These are phyloP conservation scores for Cyathus striatus DNA, from an alignment of 768 basidiomycete genomes.

Conservation along the genomic window DNA sequence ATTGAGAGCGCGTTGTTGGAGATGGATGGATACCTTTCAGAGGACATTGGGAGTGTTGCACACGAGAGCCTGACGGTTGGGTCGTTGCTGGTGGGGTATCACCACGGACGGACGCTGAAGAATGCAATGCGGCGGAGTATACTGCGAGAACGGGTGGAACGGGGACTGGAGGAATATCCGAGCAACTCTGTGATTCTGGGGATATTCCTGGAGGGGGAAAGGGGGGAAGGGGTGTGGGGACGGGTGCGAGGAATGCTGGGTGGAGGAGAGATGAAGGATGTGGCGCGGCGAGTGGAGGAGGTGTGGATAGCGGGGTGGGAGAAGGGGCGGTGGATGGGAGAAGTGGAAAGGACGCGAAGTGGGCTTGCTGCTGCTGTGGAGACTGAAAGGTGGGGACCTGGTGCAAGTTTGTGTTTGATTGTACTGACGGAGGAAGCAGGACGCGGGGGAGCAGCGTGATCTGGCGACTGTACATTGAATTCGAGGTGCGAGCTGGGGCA, in stretches of 20 bases:
- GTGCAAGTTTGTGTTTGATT: not conserved
- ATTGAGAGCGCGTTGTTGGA: constrained; percentile 32
- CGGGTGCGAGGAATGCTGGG: constrained; percentile 54
- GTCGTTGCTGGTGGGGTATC: constrained; percentile 56
- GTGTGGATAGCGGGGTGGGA: constrained; percentile 84
- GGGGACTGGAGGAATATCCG: constrained; percentile 54
- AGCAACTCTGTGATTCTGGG: constrained; percentile 70
- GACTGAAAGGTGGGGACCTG: constrained; percentile 50
- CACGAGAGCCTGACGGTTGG: constrained; percentile 58
- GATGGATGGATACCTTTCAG: constrained; percentile 30
- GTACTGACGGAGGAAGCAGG: constrained; percentile 28
- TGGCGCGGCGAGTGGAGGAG: constrained; percentile 57
- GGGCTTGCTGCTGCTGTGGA: constrained; percentile 60
- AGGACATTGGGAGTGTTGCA: constrained; percentile 16
- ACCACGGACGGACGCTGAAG: constrained; percentile 47
- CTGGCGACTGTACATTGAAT: constrained; percentile 73
- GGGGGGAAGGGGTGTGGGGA: constrained; percentile 77
- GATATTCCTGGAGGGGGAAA: constrained; percentile 72
- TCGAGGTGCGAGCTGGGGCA: constrained; percentile 65
- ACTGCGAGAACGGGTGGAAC: constrained; percentile 51
- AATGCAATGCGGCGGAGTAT: constrained; percentile 53
- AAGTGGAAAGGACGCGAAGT: constrained; percentile 65
- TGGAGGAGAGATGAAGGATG: constrained; percentile 46
- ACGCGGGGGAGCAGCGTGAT: constrained; percentile 60
- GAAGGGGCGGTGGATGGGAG: constrained; percentile 61